Percentiles rank a stretch among this genome's conserved stretches.
These are phyloP conservation scores for Diplodia seriata DNA, from an alignment of 2,329 filamentous ascomycete genomes.

Conservation along the genomic window DNA sequence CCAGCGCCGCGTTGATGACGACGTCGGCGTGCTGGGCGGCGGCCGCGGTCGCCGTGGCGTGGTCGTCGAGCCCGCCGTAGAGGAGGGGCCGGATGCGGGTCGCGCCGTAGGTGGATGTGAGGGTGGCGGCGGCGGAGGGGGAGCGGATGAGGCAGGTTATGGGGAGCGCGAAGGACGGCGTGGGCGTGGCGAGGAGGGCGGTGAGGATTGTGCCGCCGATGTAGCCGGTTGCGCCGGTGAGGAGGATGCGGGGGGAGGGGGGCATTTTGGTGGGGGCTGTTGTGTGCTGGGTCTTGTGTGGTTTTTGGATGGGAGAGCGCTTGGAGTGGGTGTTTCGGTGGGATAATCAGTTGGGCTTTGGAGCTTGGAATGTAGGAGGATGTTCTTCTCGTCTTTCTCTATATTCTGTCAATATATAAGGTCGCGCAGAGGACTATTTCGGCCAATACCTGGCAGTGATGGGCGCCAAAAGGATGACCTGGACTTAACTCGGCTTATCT, in stretches of 20 bases:
- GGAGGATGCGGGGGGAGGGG: slow-evolving; percentile 28
- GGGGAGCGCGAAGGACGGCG: slow-evolving; percentile 3
- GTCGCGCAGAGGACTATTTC: not conserved
- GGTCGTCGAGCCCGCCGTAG: slow-evolving; percentile 32
- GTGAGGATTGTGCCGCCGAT: slow-evolving; percentile 34
- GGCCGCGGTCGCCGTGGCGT: slow-evolving; percentile 31
- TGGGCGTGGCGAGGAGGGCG: slow-evolving; percentile 10
- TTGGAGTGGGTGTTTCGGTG: not conserved
- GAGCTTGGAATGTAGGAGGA: not conserved
- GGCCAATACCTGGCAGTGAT: not conserved
- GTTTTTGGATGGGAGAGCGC: no score
- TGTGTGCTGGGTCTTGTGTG: not conserved
- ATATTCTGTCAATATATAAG: not conserved
- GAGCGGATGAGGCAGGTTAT: slow-evolving; percentile 15
- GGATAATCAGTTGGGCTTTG: not conserved
- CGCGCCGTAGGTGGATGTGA: slow-evolving; percentile 6
- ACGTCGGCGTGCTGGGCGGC: slow-evolving; percentile 36
- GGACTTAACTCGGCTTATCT: not conserved
- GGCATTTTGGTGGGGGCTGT: not conserved
- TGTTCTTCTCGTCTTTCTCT: not conserved
- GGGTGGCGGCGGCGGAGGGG: not conserved
- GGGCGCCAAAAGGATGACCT: not conserved
- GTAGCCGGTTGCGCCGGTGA: slow-evolving; percentile 35
- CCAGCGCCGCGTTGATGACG: slow-evolving; percentile 36
- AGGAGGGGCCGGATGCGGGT: slow-evolving; percentile 1